These are phyloP conservation scores for Populus nigra DNA, from an alignment of 345 rosid species.

Conservation along the genomic window DNA sequence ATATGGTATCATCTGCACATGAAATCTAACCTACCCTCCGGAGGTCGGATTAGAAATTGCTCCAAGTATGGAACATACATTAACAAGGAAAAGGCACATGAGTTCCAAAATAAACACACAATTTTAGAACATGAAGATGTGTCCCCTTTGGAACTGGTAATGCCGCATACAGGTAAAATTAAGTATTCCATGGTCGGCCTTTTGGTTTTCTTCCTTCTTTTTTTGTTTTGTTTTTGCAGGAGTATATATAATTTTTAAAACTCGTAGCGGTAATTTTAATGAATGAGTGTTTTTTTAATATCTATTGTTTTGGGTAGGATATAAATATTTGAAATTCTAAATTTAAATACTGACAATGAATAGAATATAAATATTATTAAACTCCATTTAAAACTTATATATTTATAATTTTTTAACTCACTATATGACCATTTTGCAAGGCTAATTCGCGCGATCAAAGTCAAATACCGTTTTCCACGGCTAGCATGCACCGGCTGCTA, in stretches of 20 bases:
- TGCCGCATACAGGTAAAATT: slow-evolving; percentile 68
- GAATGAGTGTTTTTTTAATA: too few relatives aligned
- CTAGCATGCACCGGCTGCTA: too few relatives aligned
- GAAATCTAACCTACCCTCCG: slow-evolving; percentile 27
- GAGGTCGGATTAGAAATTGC: slow-evolving; percentile 61
- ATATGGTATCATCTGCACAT: slow-evolving; percentile 19
- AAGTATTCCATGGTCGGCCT: neutral
- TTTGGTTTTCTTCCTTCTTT: neutral
- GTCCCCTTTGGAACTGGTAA: slow-evolving; percentile 79
- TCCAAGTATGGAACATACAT: slow-evolving; percentile 90
- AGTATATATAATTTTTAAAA: neutral
- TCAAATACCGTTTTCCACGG: too few relatives aligned
- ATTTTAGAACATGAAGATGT: slow-evolving; percentile 64
- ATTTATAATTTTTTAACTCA: too few relatives aligned
- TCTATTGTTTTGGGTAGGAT: too few relatives aligned
- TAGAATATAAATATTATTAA: too few relatives aligned
- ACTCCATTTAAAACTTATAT: too few relatives aligned
- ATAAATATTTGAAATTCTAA: too few relatives aligned
- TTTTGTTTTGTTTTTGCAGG: neutral
- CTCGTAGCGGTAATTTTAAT: neutral
- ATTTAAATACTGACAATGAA: too few relatives aligned
- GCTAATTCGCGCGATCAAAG: too few relatives aligned
- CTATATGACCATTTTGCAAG: too few relatives aligned
- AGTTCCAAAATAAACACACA: slow-evolving; percentile 58
- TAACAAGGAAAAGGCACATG: slow-evolving; percentile 59